Conservation (phyloP, 495 filamentous ascomycete species). For the Cercophora newfieldiana region DNA sequence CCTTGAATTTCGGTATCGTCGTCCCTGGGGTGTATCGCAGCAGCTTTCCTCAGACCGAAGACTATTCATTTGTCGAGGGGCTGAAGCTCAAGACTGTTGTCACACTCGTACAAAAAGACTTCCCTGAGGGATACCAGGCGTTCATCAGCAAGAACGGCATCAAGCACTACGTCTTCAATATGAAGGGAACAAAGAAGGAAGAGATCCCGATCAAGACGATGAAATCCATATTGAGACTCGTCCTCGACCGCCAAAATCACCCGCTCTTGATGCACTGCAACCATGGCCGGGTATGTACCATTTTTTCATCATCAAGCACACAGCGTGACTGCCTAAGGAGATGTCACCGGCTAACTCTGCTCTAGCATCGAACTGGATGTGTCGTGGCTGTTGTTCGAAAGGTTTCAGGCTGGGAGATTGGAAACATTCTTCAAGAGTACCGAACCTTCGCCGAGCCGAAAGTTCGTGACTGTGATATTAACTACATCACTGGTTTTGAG, state of each 20-base stretch:
- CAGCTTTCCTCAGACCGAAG: constrained; percentile 64
- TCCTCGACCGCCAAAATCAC: constrained; percentile 66
- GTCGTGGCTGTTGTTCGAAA: constrained; percentile 72
- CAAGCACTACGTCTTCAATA: constrained; percentile 64
- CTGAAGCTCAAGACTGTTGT: constrained; percentile 73
- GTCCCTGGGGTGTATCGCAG: constrained; percentile 72
- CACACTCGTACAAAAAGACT: constrained; percentile 71
- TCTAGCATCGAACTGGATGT: constrained; percentile 79
- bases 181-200: constrained; percentile 76
- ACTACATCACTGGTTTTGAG: constrained; percentile 49
- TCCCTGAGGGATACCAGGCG: constrained; percentile 53
- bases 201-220: constrained; percentile 62
- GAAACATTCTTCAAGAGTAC: constrained; percentile 66
- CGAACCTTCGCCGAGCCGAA: constrained; percentile 65
- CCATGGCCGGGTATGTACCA: constrained; percentile 69
- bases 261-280: constrained; percentile 86
- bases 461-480: constrained; percentile 51
- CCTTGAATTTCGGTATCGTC: constrained; percentile 67
- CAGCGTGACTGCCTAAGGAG: not conserved
- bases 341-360: constrained; percentile 16
- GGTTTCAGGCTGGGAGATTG: constrained; percentile 57
- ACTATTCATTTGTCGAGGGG: constrained; percentile 62
- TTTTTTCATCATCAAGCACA: not conserved
- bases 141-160: constrained; percentile 67
- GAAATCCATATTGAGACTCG: constrained; percentile 60